A percentile compares a stretch with the other conserved stretches of the same genome.
These are phyloP conservation scores for Hypoxylon intermedium DNA, from an alignment of 495 filamentous ascomycete genomes.

Conservation along the genomic window DNA sequence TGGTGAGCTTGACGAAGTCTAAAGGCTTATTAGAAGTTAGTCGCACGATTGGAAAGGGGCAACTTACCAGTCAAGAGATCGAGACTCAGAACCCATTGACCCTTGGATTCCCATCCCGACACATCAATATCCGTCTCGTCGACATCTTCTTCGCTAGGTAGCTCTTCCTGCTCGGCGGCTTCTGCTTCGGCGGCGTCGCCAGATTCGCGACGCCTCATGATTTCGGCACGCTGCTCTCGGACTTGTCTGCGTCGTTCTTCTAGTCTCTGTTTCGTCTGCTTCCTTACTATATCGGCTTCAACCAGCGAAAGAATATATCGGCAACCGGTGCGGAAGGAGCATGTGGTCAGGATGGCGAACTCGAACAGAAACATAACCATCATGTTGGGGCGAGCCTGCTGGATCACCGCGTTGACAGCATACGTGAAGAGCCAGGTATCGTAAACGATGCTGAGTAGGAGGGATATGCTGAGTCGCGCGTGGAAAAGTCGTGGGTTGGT, in stretches of 20 bases:
- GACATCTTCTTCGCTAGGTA: slow-evolving; percentile 77
- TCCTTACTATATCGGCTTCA: slow-evolving; percentile 75
- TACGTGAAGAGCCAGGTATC: slow-evolving; percentile 80
- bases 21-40: slow-evolving; percentile 30
- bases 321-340: slow-evolving; percentile 76
- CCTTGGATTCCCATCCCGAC: slow-evolving; percentile 95
- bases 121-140: slow-evolving; percentile 93
- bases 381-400: slow-evolving; percentile 89
- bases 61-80: slow-evolving; percentile 79
- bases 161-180: slow-evolving; percentile 54
- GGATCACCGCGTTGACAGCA: slow-evolving; percentile 79
- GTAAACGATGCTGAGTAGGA: slow-evolving; percentile 77
- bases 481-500: slow-evolving; percentile 91
- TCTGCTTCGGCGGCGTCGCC: slow-evolving; percentile 51
- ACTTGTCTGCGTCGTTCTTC: slow-evolving; percentile 66
- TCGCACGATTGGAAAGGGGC: not conserved
- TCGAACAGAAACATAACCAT: slow-evolving; percentile 99
- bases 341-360: slow-evolving; percentile 83
- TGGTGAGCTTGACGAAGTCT: slow-evolving; percentile 89
- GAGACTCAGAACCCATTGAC: slow-evolving; percentile 88
- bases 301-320: slow-evolving; percentile 81
- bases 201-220: slow-evolving; percentile 66
- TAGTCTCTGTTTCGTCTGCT: slow-evolving; percentile 69
- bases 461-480: slow-evolving; percentile 75
- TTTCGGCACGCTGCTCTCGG: slow-evolving; percentile 66